Base-by-base conservation (phyloP, 2,329 filamentous ascomycete species). In the Neospermospora avenae region DNA sequence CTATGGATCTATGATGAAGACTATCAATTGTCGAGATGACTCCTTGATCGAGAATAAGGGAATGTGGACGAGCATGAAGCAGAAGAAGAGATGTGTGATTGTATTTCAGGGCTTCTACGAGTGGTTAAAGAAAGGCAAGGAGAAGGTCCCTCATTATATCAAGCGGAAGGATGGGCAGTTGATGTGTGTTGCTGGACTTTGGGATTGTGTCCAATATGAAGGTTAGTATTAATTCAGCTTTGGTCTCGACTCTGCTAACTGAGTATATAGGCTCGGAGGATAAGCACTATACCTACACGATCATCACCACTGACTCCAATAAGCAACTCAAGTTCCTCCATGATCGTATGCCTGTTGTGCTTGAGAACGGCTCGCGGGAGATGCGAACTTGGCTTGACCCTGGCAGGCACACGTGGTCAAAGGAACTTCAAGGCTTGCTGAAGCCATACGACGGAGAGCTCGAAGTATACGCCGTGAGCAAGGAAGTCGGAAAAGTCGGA, bases 11-110 rank as follows among this genome's bases (percentile, higher is more conserved):
- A 80, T 91, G 74, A 81, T 96, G 80, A 91, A 89, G 71, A 96
- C 92, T 0, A 98, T 98, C 74, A 98, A 99, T 75, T 98, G 93
- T 73, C 87, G 93, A 3, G 90, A 93, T 70, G 93, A 98, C 74
- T 95, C 91, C 0, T 78, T 98, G 20, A 80, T 84, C 5, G 83
- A 87, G 10, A 81, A 88, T 8, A 84, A 86, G 4, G 92, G 93
- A 11, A 90, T 98, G 86, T 98, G 95, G 95, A 88, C 84, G 44
- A 85, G 84, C 0, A 96, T 98, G 89, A 97, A 97, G 77, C 85
- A 87, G 63, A 84, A 83, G 67, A 96, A 97, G 76, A 82, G 95
- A 31, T 98, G 95, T 73, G 80, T 98, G 22, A 85, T 98, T 10
- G 72, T 96, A 5, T 92, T 90, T 10, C 89, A 97, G 74, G 95